Conservation (phyloP, 768 basidiomycete species). For the Leccinum longicurvipes region DNA sequence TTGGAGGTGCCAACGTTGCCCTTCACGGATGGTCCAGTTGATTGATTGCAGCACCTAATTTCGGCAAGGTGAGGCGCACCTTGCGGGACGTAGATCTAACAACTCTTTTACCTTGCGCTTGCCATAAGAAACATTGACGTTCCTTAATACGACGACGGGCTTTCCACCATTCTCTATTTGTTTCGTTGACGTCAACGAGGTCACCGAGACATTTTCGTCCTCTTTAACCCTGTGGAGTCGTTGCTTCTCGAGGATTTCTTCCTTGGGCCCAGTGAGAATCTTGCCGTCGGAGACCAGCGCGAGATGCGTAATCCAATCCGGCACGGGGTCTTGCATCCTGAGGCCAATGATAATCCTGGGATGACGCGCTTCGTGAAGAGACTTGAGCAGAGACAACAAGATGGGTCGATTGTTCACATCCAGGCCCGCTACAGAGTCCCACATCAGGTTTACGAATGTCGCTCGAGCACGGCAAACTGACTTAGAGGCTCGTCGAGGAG, state of each 20-base stretch:
- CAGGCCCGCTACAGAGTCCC: conserved; percentile 61
- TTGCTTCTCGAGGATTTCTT: conserved; percentile 38
- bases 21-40: conserved; percentile 77
- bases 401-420: conserved; percentile 58
- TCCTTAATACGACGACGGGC: conserved; percentile 57
- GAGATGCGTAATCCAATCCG: conserved; percentile 70
- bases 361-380: conserved; percentile 42
- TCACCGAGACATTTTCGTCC: neutral
- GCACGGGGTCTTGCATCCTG: conserved; percentile 67
- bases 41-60: conserved; percentile 70
- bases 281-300: conserved; percentile 48
- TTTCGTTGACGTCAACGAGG: neutral
- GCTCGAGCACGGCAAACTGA: conserved; percentile 32
- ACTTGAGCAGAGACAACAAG: conserved; percentile 53
- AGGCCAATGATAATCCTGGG: conserved; percentile 68
- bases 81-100: neutral
- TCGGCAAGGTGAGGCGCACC: neutral
- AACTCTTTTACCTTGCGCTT: conserved; percentile 47
- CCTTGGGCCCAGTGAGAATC: conserved; percentile 51
- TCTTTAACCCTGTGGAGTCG: conserved; percentile 4
- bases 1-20: conserved; percentile 87
- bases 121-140: conserved; percentile 69
- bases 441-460: neutral
- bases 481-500: conserved; percentile 92
- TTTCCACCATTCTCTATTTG: conserved; percentile 22